Percentiles rank a stretch among this genome's conserved stretches.
phyloP scores from a whole-genome alignment of 1,284 basidiomycete genomes.

The Leccinum variabile region DNA sequence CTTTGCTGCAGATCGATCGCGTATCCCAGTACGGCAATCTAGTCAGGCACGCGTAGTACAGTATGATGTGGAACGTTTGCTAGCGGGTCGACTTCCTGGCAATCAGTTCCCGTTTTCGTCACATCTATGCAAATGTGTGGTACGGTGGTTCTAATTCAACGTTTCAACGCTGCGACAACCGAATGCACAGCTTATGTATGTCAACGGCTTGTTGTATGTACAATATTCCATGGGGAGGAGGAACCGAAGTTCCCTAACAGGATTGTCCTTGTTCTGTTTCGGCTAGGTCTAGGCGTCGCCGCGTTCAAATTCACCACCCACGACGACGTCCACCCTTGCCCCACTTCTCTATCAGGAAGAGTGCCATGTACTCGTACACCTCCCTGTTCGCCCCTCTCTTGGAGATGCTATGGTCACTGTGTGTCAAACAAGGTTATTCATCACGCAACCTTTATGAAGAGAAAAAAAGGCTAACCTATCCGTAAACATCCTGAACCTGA shows the following conservation, averaged over 20 bases:
- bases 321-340: slow-evolving; percentile 74
- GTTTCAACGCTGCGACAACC: neutral
- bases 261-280: neutral
- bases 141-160: neutral
- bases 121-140: neutral
- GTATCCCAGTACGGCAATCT: neutral
- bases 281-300: neutral
- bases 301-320: slow-evolving; percentile 43
- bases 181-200: slow-evolving; percentile 5
- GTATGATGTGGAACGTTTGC: neutral
- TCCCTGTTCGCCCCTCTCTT: slow-evolving; percentile 80
- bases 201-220: neutral
- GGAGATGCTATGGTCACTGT: slow-evolving; percentile 76
- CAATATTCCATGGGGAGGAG: neutral
- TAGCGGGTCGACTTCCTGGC: neutral
- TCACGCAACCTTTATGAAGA: neutral
- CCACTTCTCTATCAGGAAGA: slow-evolving; percentile 88
- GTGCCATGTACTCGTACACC: slow-evolving; percentile 84
- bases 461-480: slow-evolving; percentile 65
- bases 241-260: neutral
- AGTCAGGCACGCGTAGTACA: neutral
- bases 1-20: neutral
- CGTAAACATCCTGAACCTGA: slow-evolving; percentile 93
- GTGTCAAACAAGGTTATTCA: slow-evolving; percentile 10
- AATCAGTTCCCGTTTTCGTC: neutral